Evolutionary conservation across 2,329 filamentous ascomycete species (phyloP).

Genomic region (Ceratocystis eucalypticola): DNA sequence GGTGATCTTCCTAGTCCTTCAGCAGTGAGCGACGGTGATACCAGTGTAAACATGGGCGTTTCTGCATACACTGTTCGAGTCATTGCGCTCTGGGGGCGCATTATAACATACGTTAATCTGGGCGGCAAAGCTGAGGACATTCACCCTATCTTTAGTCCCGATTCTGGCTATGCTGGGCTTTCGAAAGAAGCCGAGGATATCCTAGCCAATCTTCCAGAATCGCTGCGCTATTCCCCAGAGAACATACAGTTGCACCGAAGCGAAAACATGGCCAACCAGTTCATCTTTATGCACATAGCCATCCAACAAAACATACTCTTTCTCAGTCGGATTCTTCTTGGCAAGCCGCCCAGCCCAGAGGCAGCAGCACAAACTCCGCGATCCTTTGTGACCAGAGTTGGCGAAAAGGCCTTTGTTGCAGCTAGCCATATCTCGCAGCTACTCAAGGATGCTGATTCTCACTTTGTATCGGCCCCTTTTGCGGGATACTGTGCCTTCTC

Average conservation of each 20-base stretch:
- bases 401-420: slow-evolving; percentile 63
- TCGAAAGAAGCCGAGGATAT: slow-evolving; percentile 60
- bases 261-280: slow-evolving; percentile 78
- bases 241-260: slow-evolving; percentile 76
- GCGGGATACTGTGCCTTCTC: slow-evolving; percentile 90
- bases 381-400: slow-evolving; percentile 62
- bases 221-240: slow-evolving; percentile 61
- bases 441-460: slow-evolving; percentile 60
- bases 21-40: slow-evolving; percentile 42
- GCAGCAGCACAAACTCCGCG: slow-evolving; percentile 48
- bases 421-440: slow-evolving; percentile 78
- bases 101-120: slow-evolving; percentile 81
- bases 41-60: slow-evolving; percentile 78
- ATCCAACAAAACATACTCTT: slow-evolving; percentile 84
- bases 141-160: slow-evolving; percentile 64
- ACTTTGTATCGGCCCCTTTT: slow-evolving; percentile 78
- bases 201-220: slow-evolving; percentile 51
- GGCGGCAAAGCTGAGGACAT: slow-evolving; percentile 70
- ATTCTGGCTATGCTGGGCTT: slow-evolving; percentile 63
- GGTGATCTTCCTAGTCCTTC: slow-evolving; percentile 54
- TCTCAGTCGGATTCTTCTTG: slow-evolving; percentile 53
- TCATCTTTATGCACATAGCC: slow-evolving; percentile 80
- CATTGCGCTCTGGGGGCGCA: slow-evolving; percentile 77
- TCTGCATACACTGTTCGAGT: slow-evolving; percentile 78
- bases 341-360: slow-evolving; percentile 25